These are phyloP conservation scores for Suillus fuscotomentosus DNA, from an alignment of 768 basidiomycete species.

Conservation along the genomic window DNA sequence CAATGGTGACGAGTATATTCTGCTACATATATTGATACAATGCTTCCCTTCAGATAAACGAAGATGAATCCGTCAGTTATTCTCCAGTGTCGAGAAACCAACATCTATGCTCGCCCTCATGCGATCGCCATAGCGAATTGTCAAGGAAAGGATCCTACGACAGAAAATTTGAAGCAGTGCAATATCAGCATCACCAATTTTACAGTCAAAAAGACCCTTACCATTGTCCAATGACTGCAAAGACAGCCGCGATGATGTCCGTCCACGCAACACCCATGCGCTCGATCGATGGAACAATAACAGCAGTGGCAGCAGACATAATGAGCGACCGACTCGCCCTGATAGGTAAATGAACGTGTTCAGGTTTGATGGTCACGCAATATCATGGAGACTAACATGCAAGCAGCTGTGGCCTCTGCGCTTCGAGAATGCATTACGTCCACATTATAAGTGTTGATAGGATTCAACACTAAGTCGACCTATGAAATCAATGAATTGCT, in stretches of 20 bases:
- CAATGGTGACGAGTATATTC: not conserved
- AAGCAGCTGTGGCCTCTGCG: slow-evolving; percentile 40
- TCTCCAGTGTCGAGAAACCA: slow-evolving; percentile 39
- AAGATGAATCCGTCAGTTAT: slow-evolving; percentile 23
- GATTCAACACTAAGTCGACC: slow-evolving; percentile 53
- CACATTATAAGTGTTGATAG: slow-evolving; percentile 51
- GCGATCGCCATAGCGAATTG: slow-evolving; percentile 48
- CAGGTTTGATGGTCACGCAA: not conserved
- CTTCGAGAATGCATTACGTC: slow-evolving; percentile 58
- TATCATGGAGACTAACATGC: slow-evolving; percentile 35
- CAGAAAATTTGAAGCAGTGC: not conserved
- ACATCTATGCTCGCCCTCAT: slow-evolving; percentile 52
- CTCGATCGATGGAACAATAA: slow-evolving; percentile 52
- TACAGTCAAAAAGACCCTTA: slow-evolving; percentile 24
- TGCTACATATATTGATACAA: not conserved
- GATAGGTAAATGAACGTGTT: not conserved
- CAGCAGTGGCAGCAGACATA: slow-evolving; percentile 40
- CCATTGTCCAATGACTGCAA: slow-evolving; percentile 49
- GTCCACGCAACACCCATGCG: slow-evolving; percentile 45
- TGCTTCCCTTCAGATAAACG: not conserved
- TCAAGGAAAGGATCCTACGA: slow-evolving; percentile 42
- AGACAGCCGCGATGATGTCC: slow-evolving; percentile 39
- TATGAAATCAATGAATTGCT: slow-evolving; percentile 14
- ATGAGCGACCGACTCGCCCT: slow-evolving; percentile 50
- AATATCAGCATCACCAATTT: not conserved